Conservation (phyloP, 1,284 basidiomycete genomes). For the Pulchroboletus neoregius region DNA sequence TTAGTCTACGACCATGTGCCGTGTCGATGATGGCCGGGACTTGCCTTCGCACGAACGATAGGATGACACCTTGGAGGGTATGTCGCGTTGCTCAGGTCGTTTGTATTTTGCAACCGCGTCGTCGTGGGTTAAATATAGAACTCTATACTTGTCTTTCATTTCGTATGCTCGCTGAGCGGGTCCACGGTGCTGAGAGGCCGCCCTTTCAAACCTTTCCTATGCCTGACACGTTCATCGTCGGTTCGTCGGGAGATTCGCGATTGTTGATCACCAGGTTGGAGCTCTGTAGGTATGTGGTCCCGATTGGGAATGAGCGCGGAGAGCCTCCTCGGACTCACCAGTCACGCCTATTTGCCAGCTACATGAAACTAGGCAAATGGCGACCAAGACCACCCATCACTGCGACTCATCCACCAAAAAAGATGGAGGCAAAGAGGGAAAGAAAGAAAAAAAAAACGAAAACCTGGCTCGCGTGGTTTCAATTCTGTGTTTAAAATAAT, state of each 20-base stretch:
- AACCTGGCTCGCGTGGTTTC: not conserved
- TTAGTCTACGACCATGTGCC: slow-evolving; percentile 7
- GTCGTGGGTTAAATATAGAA: not conserved
- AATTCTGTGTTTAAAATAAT: not conserved
- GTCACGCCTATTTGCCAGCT: too few relatives aligned
- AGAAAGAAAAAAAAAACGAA: too few relatives aligned
- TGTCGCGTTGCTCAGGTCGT: not conserved
- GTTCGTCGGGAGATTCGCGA: too few relatives aligned
- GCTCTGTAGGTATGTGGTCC: too few relatives aligned
- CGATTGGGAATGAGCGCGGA: too few relatives aligned
- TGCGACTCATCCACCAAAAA: too few relatives aligned
- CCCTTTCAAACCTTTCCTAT: not conserved
- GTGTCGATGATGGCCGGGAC: not conserved
- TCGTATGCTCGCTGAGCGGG: not conserved
- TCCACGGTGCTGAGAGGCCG: not conserved
- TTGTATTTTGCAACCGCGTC: not conserved
- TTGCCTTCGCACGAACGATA: slow-evolving; percentile 9
- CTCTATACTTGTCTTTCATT: slow-evolving; percentile 4
- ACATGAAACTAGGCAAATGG: too few relatives aligned
- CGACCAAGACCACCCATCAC: too few relatives aligned
- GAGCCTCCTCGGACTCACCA: too few relatives aligned
- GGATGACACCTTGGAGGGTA: not conserved
- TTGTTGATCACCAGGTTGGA: too few relatives aligned
- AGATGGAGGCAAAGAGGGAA: too few relatives aligned
- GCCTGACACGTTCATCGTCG: too few relatives aligned